Evolutionary conservation across 306 rosid genomes (phyloP), one percentile per base, ranked within the genome.

Genomic region (Dryas octopetala): DNA sequence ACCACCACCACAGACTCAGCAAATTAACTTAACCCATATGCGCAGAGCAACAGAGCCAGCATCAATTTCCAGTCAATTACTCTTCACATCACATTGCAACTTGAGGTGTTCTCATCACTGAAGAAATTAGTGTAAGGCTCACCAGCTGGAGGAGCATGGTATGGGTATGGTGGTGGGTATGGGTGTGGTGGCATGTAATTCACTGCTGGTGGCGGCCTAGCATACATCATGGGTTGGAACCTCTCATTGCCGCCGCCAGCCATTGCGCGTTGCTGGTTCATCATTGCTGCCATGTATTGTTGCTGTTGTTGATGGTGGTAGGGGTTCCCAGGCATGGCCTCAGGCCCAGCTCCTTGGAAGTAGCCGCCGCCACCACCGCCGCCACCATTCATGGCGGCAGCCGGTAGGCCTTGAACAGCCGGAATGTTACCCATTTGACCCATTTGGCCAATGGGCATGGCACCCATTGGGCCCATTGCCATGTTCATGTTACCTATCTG

Each of bases 221-320:
- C 82, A 62, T 88, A 93, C 91, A 87, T 85, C 98, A 94, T 90
- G 2, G 96, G 89, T 26, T 89, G 97, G 80, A 89, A 88, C 76
- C 96, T 87, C 5, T 93, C 95, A 62, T 86, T 86, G 7, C 85
- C 94, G 3, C 38, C 38, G 38, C 23, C 23, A 23, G 38, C 38
- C 70, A 84, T 84, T 16, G 85, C 85, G 1, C 89, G 57, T 66
- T 84, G 97, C 53, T 92, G 96, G 82, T 89, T 89, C 95, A 90
- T 89, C 85, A 89, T 68, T 6, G 90, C 90, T 9, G 91, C 84
- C 81, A 90, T 47, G 68, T 80, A 83, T 32, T 89, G 97, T 53
- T 76, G 93, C 4, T 80, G 82, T 26, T 89, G 97, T 53, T 76
- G 93, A 3, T 80, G 82, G 4, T 82, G 87, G 78, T 84, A 83